Evolutionary conservation across 1,284 basidiomycete genomes (phyloP), one percentile per base, ranked within the genome.

Genomic region (Apiotrichum siamense): DNA sequence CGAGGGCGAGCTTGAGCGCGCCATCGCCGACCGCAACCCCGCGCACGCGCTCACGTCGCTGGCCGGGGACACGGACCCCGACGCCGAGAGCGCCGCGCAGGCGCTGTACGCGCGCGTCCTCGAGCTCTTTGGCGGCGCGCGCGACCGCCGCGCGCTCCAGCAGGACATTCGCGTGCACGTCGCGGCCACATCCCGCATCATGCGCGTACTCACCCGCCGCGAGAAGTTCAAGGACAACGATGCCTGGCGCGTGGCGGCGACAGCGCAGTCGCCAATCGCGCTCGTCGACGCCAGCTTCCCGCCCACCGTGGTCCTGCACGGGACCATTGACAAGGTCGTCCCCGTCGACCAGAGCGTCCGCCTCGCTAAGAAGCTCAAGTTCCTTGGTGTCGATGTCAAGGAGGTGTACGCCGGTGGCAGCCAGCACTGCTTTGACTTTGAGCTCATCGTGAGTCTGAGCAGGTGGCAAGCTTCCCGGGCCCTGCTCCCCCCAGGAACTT

Each of bases 301-400:
- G 3, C 63, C 65, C 4, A 65, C 62, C 2, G 55, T 52, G 43
- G 41, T 66, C 29, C 31, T 66, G 11, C 65, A 66, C 38, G 63
- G 65, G 1, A 49, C 41, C 12, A 47, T 23, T 3, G 65, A 67
- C 47, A 15, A 13, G 1, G 29, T 50, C 15, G 62, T 65, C 4
- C 58, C 57, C 12, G 42, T 64, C 32, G 50, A 43, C 6, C 63
- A 65, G 48, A 43, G 49, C 15, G 40, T 48, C 32, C 29, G 46
- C 7, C 47, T 65, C 21, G 59, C 46, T 13, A 40, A 55, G 23
- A 54, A 48, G 32, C 51, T 65, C 23, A 50, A 47, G 20, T 49
- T 27, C 4, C 26, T 54, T 21, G 58, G 57, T 9, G 55, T 65
- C 11, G 39, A 45, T 0, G 50, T 57, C 13, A 40, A 35, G 9